Percentiles rank a stretch among this genome's conserved stretches.
Conservation (phyloP, 2,329 filamentous ascomycete genomes). For the Aspergillus sp. region DNA sequence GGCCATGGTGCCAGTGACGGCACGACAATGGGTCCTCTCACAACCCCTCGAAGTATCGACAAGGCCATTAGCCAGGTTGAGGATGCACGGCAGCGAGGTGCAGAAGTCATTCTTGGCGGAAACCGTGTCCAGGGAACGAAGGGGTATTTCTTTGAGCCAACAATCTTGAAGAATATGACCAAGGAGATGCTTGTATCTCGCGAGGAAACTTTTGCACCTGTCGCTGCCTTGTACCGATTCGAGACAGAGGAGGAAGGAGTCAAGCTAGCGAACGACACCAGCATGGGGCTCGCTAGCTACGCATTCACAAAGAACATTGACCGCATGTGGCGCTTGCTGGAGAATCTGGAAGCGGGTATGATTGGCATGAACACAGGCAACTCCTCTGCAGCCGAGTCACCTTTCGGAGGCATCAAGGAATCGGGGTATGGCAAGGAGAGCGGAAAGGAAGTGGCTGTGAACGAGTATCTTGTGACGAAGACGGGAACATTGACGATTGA, state of each 20-base stretch:
- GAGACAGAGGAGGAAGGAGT: slow-evolving; percentile 66
- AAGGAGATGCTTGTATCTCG: slow-evolving; percentile 57
- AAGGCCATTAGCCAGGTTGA: slow-evolving; percentile 61
- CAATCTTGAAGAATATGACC: slow-evolving; percentile 61
- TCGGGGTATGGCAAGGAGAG: slow-evolving; percentile 68
- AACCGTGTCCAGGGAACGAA: slow-evolving; percentile 48
- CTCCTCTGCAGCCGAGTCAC: slow-evolving; percentile 64
- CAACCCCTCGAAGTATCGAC: slow-evolving; percentile 55
- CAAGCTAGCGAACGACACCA: slow-evolving; percentile 59
- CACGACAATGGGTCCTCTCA: slow-evolving; percentile 62
- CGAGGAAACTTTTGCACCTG: slow-evolving; percentile 67
- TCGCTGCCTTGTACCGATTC: slow-evolving; percentile 64
- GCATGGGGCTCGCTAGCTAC: slow-evolving; percentile 66
- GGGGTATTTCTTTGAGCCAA: slow-evolving; percentile 70
- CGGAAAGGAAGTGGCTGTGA: slow-evolving; percentile 65
- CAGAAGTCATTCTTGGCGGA: slow-evolving; percentile 63
- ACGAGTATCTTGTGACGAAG: slow-evolving; percentile 64
- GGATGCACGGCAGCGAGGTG: slow-evolving; percentile 64
- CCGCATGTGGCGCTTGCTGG: slow-evolving; percentile 63
- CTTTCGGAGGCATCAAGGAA: slow-evolving; percentile 68
- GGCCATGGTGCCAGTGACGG: slow-evolving; percentile 57
- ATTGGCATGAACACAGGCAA: slow-evolving; percentile 67
- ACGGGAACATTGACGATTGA: slow-evolving; percentile 64
- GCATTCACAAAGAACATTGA: slow-evolving; percentile 69
- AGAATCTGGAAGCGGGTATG: slow-evolving; percentile 69